Evolutionary conservation across 2,329 filamentous ascomycete genomes (phyloP).

Genomic region (Colletotrichum liriopes): DNA sequence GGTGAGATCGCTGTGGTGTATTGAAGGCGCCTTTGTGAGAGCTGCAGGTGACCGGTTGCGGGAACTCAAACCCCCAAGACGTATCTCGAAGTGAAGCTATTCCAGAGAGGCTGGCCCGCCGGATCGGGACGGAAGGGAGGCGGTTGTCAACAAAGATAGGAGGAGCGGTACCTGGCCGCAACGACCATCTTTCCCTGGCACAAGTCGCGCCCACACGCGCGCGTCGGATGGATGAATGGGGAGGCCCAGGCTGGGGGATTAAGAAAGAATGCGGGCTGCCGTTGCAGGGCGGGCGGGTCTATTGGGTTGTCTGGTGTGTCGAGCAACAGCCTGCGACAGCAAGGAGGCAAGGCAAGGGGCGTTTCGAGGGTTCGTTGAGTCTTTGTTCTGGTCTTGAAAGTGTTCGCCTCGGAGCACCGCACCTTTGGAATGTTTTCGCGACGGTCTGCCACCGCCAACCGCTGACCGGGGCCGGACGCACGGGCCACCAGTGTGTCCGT

Average conservation of each 20-base stretch:
- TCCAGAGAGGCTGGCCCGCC: slow-evolving; percentile 38
- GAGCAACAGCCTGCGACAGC: slow-evolving; percentile 13
- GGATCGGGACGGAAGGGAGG: slow-evolving; percentile 41
- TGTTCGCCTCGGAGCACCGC: slow-evolving; percentile 25
- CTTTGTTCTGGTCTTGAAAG: slow-evolving; percentile 33
- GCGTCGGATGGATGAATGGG: slow-evolving; percentile 23
- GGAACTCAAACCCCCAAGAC: not conserved
- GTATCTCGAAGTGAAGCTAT: slow-evolving; percentile 40
- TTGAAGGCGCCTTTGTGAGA: slow-evolving; percentile 22
- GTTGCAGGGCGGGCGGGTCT: slow-evolving; percentile 1
- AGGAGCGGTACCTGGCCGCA: slow-evolving; percentile 39
- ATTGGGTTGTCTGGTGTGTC: slow-evolving; percentile 13
- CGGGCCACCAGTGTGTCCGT: slow-evolving; percentile 33
- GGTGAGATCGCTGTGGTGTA: not conserved
- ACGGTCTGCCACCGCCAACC: slow-evolving; percentile 23
- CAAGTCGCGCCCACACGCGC: slow-evolving; percentile 39
- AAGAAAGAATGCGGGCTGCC: slow-evolving; percentile 13
- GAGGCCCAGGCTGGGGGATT: not conserved
- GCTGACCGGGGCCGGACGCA: slow-evolving; percentile 18
- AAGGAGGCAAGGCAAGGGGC: slow-evolving; percentile 20
- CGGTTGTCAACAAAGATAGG: slow-evolving; percentile 41
- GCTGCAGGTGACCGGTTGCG: slow-evolving; percentile 25
- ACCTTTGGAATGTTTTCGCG: slow-evolving; percentile 41
- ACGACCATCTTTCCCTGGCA: slow-evolving; percentile 38
- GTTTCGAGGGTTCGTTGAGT: slow-evolving; percentile 28